Percentiles rank a stretch among this genome's conserved stretches.
Conservation (phyloP, 129 eudicot species). For the Lonicera japonica region DNA sequence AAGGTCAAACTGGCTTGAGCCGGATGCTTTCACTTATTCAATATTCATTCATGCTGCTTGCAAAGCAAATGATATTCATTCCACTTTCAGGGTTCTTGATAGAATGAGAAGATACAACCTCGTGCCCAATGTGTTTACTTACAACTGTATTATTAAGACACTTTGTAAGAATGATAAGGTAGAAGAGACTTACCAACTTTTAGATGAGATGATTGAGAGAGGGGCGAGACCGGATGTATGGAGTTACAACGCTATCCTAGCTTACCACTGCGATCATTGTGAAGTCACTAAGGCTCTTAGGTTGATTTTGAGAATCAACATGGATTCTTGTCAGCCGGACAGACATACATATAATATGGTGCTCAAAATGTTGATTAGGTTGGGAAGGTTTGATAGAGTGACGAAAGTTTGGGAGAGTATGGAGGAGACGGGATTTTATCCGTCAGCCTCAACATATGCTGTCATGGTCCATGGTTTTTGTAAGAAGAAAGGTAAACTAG, state of each 20-base stretch:
- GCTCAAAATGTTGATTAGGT: conserved; percentile 74
- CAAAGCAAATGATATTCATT: conserved; percentile 47
- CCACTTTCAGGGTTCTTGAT: conserved; percentile 70
- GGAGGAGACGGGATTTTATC: conserved; percentile 63
- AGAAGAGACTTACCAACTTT: conserved; percentile 65
- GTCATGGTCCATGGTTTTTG: conserved; percentile 90
- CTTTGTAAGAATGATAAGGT: conserved; percentile 50
- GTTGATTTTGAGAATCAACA: conserved; percentile 60
- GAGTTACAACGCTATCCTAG: conserved; percentile 72
- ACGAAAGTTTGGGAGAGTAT: conserved; percentile 55
- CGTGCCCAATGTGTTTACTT: conserved; percentile 72
- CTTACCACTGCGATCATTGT: conserved; percentile 61
- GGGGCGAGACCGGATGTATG: conserved; percentile 62
- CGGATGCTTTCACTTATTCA: conserved; percentile 70
- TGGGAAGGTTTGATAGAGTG: conserved; percentile 71
- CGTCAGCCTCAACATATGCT: conserved; percentile 73
- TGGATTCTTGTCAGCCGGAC: conserved; percentile 51
- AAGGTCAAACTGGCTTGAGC: conserved; percentile 55
- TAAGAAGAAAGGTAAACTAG: conserved; percentile 72
- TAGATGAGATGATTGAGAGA: conserved; percentile 67
- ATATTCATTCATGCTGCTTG: conserved; percentile 71
- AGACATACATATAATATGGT: conserved; percentile 78
- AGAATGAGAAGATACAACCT: conserved; percentile 69
- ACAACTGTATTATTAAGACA: conserved; percentile 52
- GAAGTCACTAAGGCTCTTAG: conserved; percentile 75